phyloP scores from a whole-genome alignment of 441 rosid species.

The Macaranga tanarius region DNA sequence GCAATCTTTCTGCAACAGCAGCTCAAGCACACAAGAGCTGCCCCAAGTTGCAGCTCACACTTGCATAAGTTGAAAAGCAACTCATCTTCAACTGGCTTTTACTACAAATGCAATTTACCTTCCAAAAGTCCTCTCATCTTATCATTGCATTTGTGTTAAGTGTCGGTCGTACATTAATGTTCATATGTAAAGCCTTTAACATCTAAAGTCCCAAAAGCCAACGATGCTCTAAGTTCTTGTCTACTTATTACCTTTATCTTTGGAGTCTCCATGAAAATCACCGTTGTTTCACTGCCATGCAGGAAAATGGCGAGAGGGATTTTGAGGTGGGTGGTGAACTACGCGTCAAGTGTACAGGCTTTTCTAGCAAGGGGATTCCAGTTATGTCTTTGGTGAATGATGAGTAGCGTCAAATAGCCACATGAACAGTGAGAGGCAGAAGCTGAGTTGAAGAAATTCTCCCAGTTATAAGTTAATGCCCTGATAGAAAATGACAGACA shows the following conservation, averaged over 20 bases:
- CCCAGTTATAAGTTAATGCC: background rate
- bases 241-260: background rate
- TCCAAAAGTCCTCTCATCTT: background rate
- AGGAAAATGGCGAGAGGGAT: constrained; percentile 47
- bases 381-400: constrained; percentile 60
- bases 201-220: background rate
- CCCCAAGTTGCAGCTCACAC: too few relatives aligned
- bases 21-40: too few relatives aligned
- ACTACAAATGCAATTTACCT: background rate
- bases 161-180: background rate
- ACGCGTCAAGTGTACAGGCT: constrained; percentile 67
- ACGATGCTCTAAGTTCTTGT: background rate
- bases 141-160: background rate
- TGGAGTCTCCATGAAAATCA: background rate
- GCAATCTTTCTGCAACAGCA: too few relatives aligned
- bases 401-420: constrained; percentile 22
- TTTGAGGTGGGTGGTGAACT: constrained; percentile 62
- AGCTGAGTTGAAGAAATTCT: background rate
- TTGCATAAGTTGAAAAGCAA: too few relatives aligned
- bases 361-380: constrained; percentile 75
- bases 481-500: background rate
- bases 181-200: background rate
- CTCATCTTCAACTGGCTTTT: too few relatives aligned
- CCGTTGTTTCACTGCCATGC: constrained; percentile 26
- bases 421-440: constrained; percentile 1